Percentiles rank a stretch among this genome's conserved stretches.
phyloP scores from a whole-genome alignment of 192 early-diverging fungal genomes.

The Geranomyces michiganensis region DNA sequence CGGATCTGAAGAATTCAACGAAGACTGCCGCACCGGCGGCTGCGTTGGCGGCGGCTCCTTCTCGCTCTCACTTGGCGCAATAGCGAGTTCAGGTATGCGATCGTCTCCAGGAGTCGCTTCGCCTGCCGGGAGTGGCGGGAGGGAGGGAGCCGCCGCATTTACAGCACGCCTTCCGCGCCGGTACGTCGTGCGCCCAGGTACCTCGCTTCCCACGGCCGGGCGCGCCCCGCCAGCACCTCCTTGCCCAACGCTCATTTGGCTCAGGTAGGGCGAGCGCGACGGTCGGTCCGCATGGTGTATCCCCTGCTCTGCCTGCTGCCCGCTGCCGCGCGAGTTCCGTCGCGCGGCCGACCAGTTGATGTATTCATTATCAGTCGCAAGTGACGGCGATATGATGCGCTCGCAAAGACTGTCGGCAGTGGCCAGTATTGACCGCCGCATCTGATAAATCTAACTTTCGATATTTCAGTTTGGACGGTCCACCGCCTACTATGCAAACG shows the following conservation, averaged over 20 bases:
- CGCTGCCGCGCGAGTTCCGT: not conserved
- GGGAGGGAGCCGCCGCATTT: too few species aligned
- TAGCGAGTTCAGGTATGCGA: not conserved
- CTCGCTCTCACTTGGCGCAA: not conserved
- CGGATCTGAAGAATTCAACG: not conserved
- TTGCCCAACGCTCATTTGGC: not conserved
- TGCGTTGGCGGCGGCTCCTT: not conserved
- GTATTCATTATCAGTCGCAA: constrained; percentile 39
- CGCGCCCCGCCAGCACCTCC: too few species aligned
- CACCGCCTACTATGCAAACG: not conserved
- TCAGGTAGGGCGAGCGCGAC: constrained; percentile 6
- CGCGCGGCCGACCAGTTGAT: constrained; percentile 20
- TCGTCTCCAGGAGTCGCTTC: too few species aligned
- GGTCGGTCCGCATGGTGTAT: not conserved
- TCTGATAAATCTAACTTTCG: constrained; percentile 36
- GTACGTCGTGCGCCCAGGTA: too few species aligned
- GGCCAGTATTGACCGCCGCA: constrained; percentile 39
- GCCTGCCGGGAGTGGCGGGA: too few species aligned
- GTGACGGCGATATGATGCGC: constrained; percentile 42
- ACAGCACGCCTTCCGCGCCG: too few species aligned
- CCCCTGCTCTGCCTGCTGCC: not conserved
- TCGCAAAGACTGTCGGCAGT: constrained; percentile 32
- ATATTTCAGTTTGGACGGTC: not conserved
- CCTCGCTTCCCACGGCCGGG: too few species aligned
- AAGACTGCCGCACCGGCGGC: constrained; percentile 1